phyloP scores from a whole-genome alignment of 176 grass and related monocot species.

The Leersia perrieri region DNA sequence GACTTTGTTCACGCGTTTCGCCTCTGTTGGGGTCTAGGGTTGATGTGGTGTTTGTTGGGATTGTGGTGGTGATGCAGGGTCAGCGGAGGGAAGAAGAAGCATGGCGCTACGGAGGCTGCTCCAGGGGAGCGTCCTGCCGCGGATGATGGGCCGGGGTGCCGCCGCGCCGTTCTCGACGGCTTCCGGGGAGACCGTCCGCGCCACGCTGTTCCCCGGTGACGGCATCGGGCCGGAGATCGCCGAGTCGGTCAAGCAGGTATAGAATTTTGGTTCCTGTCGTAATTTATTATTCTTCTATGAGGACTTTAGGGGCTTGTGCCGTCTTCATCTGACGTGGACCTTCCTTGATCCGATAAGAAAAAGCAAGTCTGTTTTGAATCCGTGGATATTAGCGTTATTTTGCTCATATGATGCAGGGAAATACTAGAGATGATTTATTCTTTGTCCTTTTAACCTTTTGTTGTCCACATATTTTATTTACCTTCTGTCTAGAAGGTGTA shows the following conservation, averaged over 20 bases:
- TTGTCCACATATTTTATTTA: neutral
- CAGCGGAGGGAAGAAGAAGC: slow-evolving; percentile 14
- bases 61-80: slow-evolving; percentile 15
- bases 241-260: slow-evolving; percentile 83
- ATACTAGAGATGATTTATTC: neutral
- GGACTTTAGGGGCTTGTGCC: neutral
- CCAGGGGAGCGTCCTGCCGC: slow-evolving; percentile 47
- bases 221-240: slow-evolving; percentile 98
- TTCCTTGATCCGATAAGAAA: neutral
- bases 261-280: neutral
- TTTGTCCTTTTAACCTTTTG: neutral
- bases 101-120: slow-evolving; percentile 59
- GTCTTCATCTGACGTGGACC: neutral
- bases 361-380: neutral
- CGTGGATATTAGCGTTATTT: neutral
- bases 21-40: neutral
- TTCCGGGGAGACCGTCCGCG: slow-evolving; percentile 48
- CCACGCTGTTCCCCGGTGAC: slow-evolving; percentile 91
- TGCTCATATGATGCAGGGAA: neutral
- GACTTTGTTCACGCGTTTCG: neutral
- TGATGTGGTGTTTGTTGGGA: slow-evolving; percentile 16
- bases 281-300: neutral
- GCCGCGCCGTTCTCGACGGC: slow-evolving; percentile 41
- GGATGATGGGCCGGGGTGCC: slow-evolving; percentile 26
- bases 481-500: neutral